Evolutionary conservation across 768 basidiomycete genomes (phyloP).

Genomic region (Mrakia frigida): DNA sequence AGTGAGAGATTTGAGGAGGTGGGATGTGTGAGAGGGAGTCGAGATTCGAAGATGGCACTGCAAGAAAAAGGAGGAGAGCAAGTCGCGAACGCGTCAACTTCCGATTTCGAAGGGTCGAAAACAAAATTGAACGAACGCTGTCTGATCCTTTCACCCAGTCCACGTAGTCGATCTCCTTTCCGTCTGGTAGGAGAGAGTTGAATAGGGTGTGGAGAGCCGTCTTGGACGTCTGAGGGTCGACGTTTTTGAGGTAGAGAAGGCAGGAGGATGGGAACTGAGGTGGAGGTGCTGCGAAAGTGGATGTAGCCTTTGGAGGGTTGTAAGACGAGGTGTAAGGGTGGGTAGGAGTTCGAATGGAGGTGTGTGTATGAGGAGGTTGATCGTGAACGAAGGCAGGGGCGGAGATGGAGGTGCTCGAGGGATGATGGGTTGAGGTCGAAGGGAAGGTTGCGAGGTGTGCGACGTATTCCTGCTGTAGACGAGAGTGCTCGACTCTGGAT

Average conservation of each 20-base stretch:
- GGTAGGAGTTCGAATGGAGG: background rate
- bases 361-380: background rate
- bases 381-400: background rate
- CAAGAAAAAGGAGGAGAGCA: background rate
- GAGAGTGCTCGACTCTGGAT: background rate
- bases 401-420: background rate
- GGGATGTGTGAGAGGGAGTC: background rate
- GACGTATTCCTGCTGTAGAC: conserved; percentile 1
- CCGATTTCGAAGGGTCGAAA: background rate
- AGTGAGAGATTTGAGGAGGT: background rate
- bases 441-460: background rate
- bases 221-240: background rate
- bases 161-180: background rate
- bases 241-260: background rate
- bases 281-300: background rate
- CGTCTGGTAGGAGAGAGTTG: background rate
- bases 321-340: background rate
- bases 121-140: background rate
- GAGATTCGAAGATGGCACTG: background rate
- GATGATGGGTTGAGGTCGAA: background rate
- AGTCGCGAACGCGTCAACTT: background rate
- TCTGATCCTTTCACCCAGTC: background rate
- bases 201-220: background rate
- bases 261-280: background rate
- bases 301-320: background rate